phyloP scores from a whole-genome alignment of 2,329 filamentous ascomycete genomes.

The Sphaerulina vaccinii region DNA sequence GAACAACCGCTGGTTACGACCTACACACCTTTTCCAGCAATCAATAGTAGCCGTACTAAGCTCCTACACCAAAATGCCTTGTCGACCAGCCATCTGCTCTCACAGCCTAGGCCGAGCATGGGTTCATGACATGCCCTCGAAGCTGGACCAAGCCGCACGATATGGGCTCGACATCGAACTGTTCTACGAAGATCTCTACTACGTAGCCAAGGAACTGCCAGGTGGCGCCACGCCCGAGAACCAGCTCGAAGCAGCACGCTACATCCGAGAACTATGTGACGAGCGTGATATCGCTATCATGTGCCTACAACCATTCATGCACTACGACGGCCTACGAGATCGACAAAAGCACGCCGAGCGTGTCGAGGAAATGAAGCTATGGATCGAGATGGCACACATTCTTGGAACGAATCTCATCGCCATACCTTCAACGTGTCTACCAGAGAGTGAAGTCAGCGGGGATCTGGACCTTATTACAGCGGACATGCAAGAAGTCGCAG shows the following conservation, averaged over 20 bases:
- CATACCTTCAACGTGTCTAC: slow-evolving; percentile 70
- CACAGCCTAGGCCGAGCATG: slow-evolving; percentile 75
- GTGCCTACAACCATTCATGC: slow-evolving; percentile 72
- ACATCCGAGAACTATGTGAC: slow-evolving; percentile 58
- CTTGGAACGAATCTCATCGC: slow-evolving; percentile 71
- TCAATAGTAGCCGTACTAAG: no score
- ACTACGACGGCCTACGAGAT: slow-evolving; percentile 73
- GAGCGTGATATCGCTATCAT: slow-evolving; percentile 58
- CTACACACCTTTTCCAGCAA: neutral
- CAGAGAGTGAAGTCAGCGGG: slow-evolving; percentile 50
- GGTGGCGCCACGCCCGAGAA: slow-evolving; percentile 49
- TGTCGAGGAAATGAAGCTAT: slow-evolving; percentile 64
- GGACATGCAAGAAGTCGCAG: slow-evolving; percentile 65
- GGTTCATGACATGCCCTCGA: slow-evolving; percentile 65
- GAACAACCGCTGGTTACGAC: neutral
- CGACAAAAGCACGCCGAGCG: slow-evolving; percentile 56
- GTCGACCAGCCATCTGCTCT: slow-evolving; percentile 67
- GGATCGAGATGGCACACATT: slow-evolving; percentile 65
- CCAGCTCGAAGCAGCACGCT: slow-evolving; percentile 55
- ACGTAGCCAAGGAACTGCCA: slow-evolving; percentile 53
- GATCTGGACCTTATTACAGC: slow-evolving; percentile 58
- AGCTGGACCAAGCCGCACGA: slow-evolving; percentile 65
- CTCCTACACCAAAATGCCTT: slow-evolving; percentile 43
- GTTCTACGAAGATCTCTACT: slow-evolving; percentile 73
- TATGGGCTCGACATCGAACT: slow-evolving; percentile 73